Evolutionary conservation across 2,329 filamentous ascomycete genomes (phyloP), one percentile per base, ranked within the genome.

Genomic region (Monosporascus sp.): DNA sequence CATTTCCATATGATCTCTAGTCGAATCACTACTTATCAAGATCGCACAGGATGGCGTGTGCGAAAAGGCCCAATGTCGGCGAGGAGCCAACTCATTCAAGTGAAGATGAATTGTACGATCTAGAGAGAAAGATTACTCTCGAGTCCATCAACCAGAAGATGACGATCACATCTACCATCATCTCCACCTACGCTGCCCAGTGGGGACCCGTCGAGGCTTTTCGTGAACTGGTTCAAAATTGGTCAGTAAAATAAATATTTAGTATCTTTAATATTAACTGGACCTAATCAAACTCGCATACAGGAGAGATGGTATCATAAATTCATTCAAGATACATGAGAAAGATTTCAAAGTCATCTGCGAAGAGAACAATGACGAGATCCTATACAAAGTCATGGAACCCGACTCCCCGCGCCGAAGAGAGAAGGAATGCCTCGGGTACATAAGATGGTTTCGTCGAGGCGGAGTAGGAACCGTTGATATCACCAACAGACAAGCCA

Each of bases 141-240:
- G 45, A 52, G 19, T 54, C 52, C 8, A 55, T 57, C 17, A 49
- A 50, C 5, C 37, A 51, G 17, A 26, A 37, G 31, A 52, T 31
- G 40, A 51, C 49, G 2, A 55, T 59, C 2, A 44, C 49, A 22
- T 50, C 50, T 14, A 22, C 48, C 3, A 40, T 56, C 3, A n/a
- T 16, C 17, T 53, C 53, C 4, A 54, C 36, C 41, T 59, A 58
- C 24, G 58, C 58, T 31, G 24, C 48, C 2, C 41, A 54, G 27
- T 57, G 56, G 56, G 44, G 40, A n/a, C 48, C 55, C 5, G 45
- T 54, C n/a, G 55, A 69, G 51, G 67, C 67, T 5, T 70, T 71
- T 26, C 61, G 66, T 17, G 69, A 70, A 54, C 52, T 70, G 3
- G 56, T 69, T 20, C 66, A 69, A 47, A 69, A 70, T 53, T 71